Conservation (phyloP, 129 eudicot genomes). For the Heracleum sosnowskyi region DNA sequence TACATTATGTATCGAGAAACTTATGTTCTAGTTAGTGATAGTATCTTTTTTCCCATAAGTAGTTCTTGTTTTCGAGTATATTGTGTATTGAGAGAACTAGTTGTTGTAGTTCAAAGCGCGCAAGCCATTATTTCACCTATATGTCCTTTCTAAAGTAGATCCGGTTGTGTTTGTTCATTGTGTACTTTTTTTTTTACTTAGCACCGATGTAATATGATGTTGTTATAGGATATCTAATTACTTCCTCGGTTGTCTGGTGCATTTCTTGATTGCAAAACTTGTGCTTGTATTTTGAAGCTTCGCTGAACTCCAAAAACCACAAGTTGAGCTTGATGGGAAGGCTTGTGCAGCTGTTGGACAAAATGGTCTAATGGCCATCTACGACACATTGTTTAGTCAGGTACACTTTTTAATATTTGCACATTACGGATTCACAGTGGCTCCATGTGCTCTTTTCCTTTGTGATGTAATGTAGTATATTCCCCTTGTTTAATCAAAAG, state of each 20-base stretch:
- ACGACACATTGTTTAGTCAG: slow-evolving; percentile 93
- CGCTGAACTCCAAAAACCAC: slow-evolving; percentile 94
- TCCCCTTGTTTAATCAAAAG: not conserved
- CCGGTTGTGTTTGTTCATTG: not conserved
- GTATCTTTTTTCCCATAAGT: too few relatives aligned
- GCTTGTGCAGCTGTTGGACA: slow-evolving; percentile 99
- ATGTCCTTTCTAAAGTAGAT: not conserved
- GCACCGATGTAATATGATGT: not conserved
- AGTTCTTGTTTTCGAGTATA: not conserved
- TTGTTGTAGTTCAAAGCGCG: not conserved
- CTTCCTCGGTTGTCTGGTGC: not conserved
- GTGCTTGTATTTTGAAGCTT: slow-evolving; percentile 40
- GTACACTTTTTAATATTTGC: slow-evolving; percentile 19
- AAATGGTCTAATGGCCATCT: slow-evolving; percentile 96
- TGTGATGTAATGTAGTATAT: not conserved
- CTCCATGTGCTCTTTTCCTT: not conserved
- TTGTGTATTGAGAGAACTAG: not conserved
- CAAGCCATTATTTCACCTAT: not conserved
- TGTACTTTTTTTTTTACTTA: not conserved
- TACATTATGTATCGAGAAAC: slow-evolving; percentile 11
- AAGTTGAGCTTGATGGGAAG: slow-evolving; percentile 87
- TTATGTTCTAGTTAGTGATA: too few relatives aligned
- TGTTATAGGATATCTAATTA: not conserved
- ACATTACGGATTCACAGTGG: not conserved
- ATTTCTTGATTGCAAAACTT: not conserved